phyloP scores from a whole-genome alignment of 2,329 filamentous ascomycete species.

The Phaeosphaeriaceae sp. region DNA sequence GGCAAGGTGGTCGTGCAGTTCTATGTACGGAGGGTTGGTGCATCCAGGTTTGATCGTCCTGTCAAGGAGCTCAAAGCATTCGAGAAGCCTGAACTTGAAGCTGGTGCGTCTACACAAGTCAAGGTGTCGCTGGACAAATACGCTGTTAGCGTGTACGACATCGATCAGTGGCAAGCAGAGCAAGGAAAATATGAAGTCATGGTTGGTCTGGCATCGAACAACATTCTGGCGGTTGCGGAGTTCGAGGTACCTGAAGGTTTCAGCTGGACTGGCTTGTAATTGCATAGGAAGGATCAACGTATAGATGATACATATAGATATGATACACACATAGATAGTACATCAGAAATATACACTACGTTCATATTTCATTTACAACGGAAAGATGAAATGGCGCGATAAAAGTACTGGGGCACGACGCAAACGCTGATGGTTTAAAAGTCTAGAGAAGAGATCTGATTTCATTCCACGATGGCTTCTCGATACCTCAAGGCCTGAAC shows the following conservation, averaged over 20 bases:
- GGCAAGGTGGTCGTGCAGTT: slow-evolving; percentile 61
- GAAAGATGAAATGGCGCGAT: too few species aligned
- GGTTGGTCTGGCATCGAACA: background rate
- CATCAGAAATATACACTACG: background rate
- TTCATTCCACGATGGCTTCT: too few species aligned
- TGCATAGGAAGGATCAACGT: background rate
- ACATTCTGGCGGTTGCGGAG: background rate
- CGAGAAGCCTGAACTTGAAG: slow-evolving; percentile 40
- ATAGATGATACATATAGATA: background rate
- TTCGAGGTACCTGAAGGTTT: background rate
- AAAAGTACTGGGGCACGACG: too few species aligned
- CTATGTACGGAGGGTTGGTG: slow-evolving; percentile 54
- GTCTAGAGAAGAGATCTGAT: too few species aligned
- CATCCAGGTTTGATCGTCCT: slow-evolving; percentile 56
- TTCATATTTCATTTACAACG: background rate
- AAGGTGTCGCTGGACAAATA: background rate
- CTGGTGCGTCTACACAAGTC: slow-evolving; percentile 2
- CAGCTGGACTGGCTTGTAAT: background rate
- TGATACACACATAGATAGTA: background rate
- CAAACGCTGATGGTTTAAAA: too few species aligned
- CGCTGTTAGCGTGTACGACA: background rate
- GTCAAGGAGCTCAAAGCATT: slow-evolving; percentile 41
- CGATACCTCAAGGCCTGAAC: too few species aligned
- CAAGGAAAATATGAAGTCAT: background rate
- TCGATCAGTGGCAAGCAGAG: slow-evolving; percentile 7